phyloP scores from a whole-genome alignment of 129 eudicot genomes.

The Lactuca saligna region DNA sequence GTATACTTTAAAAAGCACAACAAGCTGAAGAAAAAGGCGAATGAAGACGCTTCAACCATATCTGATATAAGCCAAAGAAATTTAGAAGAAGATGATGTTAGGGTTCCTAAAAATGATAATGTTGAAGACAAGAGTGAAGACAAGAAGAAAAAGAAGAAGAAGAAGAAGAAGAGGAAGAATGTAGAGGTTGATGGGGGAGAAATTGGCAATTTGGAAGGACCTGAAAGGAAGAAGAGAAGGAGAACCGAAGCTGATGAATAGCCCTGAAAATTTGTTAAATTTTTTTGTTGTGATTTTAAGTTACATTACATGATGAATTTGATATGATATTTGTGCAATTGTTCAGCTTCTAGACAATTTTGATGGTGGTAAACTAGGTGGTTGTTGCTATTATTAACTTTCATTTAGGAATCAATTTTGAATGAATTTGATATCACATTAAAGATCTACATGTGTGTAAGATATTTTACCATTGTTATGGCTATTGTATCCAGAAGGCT shows the following conservation, averaged over 20 bases:
- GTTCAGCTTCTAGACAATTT: constrained; percentile 23
- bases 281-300: constrained; percentile 20
- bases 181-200: constrained; percentile 28
- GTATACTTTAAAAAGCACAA: constrained; percentile 32
- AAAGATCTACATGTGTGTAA: too few species aligned
- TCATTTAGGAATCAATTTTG: not conserved
- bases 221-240: constrained; percentile 33
- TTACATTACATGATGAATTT: constrained; percentile 7
- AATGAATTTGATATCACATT: constrained; percentile 7
- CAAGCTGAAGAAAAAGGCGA: constrained; percentile 15
- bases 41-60: constrained; percentile 17
- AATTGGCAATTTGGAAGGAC: constrained; percentile 7
- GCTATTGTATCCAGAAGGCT: too few species aligned
- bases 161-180: constrained; percentile 33
- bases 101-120: not conserved
- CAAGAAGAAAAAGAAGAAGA: constrained; percentile 33
- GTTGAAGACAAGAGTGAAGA: constrained; percentile 1
- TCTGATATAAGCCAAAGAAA: constrained; percentile 24
- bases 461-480: too few species aligned
- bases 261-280: constrained; percentile 12
- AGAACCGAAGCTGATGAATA: constrained; percentile 28
- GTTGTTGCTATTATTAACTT: constrained; percentile 7
- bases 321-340: constrained; percentile 6
- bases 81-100: constrained; percentile 18
- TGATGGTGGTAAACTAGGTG: constrained; percentile 24